phyloP scores from a whole-genome alignment of 306 rosid genomes.

The Trifolium subterraneum region DNA sequence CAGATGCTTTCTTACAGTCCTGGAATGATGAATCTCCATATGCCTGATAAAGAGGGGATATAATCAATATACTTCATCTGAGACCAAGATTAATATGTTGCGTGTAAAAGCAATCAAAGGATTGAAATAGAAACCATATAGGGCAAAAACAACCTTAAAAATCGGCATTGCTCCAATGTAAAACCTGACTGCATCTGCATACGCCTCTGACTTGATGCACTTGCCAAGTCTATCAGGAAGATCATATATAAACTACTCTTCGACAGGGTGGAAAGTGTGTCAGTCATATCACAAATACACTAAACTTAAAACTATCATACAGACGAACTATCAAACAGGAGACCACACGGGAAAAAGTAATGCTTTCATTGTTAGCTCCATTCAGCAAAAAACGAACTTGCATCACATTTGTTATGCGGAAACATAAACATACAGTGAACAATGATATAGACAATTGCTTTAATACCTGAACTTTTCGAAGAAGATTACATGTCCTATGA shows the following conservation, averaged over 20 bases:
- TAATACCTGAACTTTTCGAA: slow-evolving; percentile 91
- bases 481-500: slow-evolving; percentile 85
- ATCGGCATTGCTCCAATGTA: slow-evolving; percentile 95
- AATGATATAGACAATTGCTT: neutral
- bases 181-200: slow-evolving; percentile 89
- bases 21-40: slow-evolving; percentile 91
- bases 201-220: slow-evolving; percentile 86
- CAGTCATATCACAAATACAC: slow-evolving; percentile 31
- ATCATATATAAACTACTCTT: slow-evolving; percentile 89
- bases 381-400: slow-evolving; percentile 18
- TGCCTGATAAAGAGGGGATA: slow-evolving; percentile 52
- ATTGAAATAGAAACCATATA: slow-evolving; percentile 37
- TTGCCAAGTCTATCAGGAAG: slow-evolving; percentile 89
- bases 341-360: neutral
- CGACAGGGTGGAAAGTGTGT: slow-evolving; percentile 41
- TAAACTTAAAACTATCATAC: slow-evolving; percentile 10
- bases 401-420: slow-evolving; percentile 1
- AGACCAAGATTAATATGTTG: slow-evolving; percentile 27
- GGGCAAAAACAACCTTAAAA: slow-evolving; percentile 66
- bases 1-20: slow-evolving; percentile 92
- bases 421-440: slow-evolving; percentile 20
- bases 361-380: slow-evolving; percentile 15
- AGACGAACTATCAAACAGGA: neutral
- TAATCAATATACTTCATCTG: slow-evolving; percentile 35
- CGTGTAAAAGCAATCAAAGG: slow-evolving; percentile 27